A percentile compares a stretch with the other conserved stretches of the same genome.
These are phyloP conservation scores for Karstenula rhodostoma DNA, from an alignment of 2,329 filamentous ascomycete genomes.

Conservation along the genomic window DNA sequence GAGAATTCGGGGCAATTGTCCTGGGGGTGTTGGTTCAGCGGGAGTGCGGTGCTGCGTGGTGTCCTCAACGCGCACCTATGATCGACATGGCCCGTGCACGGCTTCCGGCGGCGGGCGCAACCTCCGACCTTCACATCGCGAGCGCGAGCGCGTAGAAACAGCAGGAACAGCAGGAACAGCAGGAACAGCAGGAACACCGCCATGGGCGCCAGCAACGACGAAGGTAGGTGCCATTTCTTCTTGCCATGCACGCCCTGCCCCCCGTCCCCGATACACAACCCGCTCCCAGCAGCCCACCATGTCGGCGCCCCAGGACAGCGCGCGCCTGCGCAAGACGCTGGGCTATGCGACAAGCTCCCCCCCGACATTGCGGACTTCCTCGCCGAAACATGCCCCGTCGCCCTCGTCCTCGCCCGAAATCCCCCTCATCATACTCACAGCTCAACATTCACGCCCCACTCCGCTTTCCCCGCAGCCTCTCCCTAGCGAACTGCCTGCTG, in stretches of 20 bases:
- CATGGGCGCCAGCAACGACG: constrained; percentile 49
- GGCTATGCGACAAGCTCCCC: constrained; percentile 14
- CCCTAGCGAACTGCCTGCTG: constrained; percentile 24
- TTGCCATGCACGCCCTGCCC: neutral
- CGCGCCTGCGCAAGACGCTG: constrained; percentile 14
- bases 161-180: neutral
- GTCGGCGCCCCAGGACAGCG: constrained; percentile 17
- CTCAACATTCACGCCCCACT: neutral
- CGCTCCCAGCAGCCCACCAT: neutral
- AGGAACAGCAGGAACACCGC: neutral
- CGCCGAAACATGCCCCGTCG: neutral
- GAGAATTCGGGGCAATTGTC: constrained; percentile 29
- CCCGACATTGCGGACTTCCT: neutral
- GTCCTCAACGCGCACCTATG: constrained; percentile 28
- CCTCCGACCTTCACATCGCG: constrained; percentile 16
- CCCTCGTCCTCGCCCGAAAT: constrained; percentile 20
- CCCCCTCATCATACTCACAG: constrained; percentile 17
- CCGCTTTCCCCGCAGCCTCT: constrained; percentile 10
- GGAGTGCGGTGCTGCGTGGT: constrained; percentile 29
- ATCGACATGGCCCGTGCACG: constrained; percentile 18
- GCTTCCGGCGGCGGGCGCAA: constrained; percentile 19
- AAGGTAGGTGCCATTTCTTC: constrained; percentile 41
- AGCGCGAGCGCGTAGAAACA: neutral
- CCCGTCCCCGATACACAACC: neutral
- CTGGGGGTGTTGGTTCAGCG: constrained; percentile 1